Conservation (phyloP, 768 basidiomycete species). For the Calocybe indica region DNA sequence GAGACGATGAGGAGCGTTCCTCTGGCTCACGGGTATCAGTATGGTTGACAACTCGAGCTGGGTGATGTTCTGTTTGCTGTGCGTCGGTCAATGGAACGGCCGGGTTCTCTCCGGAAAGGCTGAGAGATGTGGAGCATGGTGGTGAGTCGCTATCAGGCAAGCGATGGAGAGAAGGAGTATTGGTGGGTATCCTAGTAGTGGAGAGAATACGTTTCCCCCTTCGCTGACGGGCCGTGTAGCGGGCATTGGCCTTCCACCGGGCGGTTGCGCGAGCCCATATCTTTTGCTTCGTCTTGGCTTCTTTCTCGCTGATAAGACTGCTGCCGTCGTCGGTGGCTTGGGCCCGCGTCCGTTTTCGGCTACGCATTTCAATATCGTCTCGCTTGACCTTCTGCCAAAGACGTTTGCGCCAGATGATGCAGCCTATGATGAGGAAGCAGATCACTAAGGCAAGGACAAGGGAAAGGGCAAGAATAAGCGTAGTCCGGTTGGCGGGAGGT, state of each 20-base stretch:
- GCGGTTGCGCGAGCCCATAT: conserved; percentile 62
- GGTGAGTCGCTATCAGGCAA: conserved; percentile 6
- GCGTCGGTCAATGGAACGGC: too few relatives aligned
- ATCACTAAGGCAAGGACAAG: conserved; percentile 60
- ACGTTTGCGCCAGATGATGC: conserved; percentile 54
- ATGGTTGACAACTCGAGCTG: too few relatives aligned
- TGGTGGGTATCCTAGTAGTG: conserved; percentile 16
- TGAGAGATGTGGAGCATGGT: background rate
- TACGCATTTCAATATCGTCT: conserved; percentile 51
- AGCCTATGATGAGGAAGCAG: conserved; percentile 52
- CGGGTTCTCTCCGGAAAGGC: too few relatives aligned
- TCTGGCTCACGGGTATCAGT: too few relatives aligned
- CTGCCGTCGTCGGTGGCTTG: conserved; percentile 18
- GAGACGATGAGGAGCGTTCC: background rate
- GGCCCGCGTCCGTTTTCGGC: conserved; percentile 18
- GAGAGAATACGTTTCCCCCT: conserved; percentile 33
- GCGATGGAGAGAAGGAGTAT: conserved; percentile 18
- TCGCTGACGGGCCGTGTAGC: conserved; percentile 55
- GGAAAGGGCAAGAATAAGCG: conserved; percentile 50
- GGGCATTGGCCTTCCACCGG: conserved; percentile 63
- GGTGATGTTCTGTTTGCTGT: too few relatives aligned
- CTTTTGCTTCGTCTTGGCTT: conserved; percentile 45
- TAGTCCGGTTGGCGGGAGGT: conserved; percentile 27
- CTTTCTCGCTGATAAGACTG: conserved; percentile 33
- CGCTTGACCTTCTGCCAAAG: conserved; percentile 22